Evolutionary conservation across 2,329 filamentous ascomycete species (phyloP).

Genomic region (Venturia nashicola): DNA sequence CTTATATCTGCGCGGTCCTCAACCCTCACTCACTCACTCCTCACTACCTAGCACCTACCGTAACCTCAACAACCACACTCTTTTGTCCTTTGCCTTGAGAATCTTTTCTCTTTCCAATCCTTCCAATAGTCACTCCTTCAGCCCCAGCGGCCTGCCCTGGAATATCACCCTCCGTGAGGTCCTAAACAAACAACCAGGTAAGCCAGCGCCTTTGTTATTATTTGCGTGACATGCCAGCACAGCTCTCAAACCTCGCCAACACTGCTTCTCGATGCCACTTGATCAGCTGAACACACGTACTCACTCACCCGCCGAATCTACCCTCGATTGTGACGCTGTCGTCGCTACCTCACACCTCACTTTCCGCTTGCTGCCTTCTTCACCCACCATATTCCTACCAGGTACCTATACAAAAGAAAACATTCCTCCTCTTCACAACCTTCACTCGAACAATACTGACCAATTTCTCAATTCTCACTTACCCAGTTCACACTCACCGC

Average conservation of each 20-base stretch:
- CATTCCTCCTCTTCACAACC: background rate
- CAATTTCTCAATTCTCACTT: background rate
- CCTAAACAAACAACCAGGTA: conserved; percentile 3
- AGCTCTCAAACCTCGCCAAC: background rate
- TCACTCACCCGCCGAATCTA: background rate
- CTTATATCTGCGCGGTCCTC: background rate
- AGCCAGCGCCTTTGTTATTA: background rate
- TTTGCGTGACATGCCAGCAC: background rate
- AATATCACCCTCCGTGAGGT: conserved; percentile 1
- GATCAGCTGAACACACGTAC: background rate
- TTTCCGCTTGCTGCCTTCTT: background rate
- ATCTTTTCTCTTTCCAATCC: background rate
- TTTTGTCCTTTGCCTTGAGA: background rate
- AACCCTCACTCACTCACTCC: background rate
- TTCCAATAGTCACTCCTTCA: background rate
- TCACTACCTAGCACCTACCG: background rate
- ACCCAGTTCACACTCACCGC: background rate
- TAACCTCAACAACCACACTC: background rate
- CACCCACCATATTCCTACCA: background rate
- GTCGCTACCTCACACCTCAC: background rate
- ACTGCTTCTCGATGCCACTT: background rate
- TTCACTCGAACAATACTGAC: background rate
- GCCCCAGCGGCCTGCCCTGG: background rate
- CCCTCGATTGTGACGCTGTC: background rate
- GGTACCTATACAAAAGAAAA: background rate